Evolutionary conservation across 371 early-diverging fungal genomes (phyloP), one percentile per base, ranked within the genome.

Genomic region (Mucor mucedo): DNA sequence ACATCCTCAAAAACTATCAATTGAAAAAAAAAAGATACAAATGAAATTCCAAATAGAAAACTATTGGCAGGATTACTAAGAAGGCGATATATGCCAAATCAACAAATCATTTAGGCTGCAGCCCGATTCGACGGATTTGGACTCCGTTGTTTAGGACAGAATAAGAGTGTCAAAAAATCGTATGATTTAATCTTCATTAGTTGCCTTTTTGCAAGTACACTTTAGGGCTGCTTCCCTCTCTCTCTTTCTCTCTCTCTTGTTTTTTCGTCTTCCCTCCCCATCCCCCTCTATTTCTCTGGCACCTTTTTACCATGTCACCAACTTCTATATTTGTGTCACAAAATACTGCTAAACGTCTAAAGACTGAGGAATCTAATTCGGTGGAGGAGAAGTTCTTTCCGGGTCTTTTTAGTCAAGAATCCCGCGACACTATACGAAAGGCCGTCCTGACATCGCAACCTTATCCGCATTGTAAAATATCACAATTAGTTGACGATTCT

Each of bases 381-480:
- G 33, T 67, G 14, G 52, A 73, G 47, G 67, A 64, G 5, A 62
- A 64, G 11, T 80, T 80, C 16, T 64, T 60, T 16, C 63, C 69
- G 5, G 80, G 73, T 5, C 56, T 80, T 0, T 59, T 80, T 44
- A 63, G 69, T 13, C 53, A 72, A 14, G 30, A 28, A 16, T 68
- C 64, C 2, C 64, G 66, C 21, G 70, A 70, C n/a, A 52, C 40
- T 14, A 58, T 80, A 9, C 68, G 68, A 9, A 65, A 73, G 27
- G 63, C 75, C 1, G 73, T 77, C 39, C 49, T 72, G 48, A 67
- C 61, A 6, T 88, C 91, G 8, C 71, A 75, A 48, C 93, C 93
- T 1, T 92, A 86, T 72, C 71, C 76, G 33, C 90, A 92, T 71
- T 76, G 80, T 61, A 78, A 78, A 54, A 86, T 92, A 8, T 75